Evolutionary conservation across 768 basidiomycete species (phyloP).

Genomic region (Pulveroboletus ravenelii): DNA sequence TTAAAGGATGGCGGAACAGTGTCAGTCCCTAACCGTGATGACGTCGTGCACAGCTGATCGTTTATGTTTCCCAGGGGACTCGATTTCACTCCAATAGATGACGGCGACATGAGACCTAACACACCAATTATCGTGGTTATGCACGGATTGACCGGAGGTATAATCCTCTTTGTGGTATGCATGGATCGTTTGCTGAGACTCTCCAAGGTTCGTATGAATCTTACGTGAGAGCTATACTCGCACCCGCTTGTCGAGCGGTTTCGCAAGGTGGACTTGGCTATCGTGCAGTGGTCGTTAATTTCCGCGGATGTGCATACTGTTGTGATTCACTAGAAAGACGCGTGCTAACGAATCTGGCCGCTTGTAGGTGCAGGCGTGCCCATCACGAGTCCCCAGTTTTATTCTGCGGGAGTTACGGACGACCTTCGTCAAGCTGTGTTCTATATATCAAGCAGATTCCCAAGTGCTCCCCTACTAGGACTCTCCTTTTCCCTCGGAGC

Average conservation of each 20-base stretch:
- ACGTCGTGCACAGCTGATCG: background rate
- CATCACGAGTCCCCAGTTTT: conserved; percentile 76
- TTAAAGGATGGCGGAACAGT: conserved; percentile 31
- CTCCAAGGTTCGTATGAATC: conserved; percentile 77
- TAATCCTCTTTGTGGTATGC: background rate
- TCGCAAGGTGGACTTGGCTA: conserved; percentile 86
- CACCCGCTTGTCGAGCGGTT: conserved; percentile 63
- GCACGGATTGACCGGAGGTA: conserved; percentile 33
- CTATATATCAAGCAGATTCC: conserved; percentile 68
- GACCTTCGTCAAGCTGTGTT: conserved; percentile 80
- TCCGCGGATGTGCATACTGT: conserved; percentile 73
- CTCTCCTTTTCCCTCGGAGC: conserved; percentile 94
- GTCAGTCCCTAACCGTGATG: conserved; percentile 17
- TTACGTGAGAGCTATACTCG: conserved; percentile 81
- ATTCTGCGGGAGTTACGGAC: conserved; percentile 85
- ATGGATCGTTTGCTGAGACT: conserved; percentile 1
- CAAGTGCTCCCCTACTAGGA: conserved; percentile 77
- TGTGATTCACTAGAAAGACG: conserved; percentile 4
- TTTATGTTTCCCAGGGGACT: conserved; percentile 23
- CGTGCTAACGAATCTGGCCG: conserved; percentile 10
- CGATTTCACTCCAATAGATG: conserved; percentile 30
- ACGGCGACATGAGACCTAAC: conserved; percentile 15
- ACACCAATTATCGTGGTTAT: conserved; percentile 31
- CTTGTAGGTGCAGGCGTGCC: conserved; percentile 76
- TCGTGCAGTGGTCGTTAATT: conserved; percentile 87